Base-by-base conservation (phyloP, 441 rosid species). In the Aleurites moluccanus region DNA sequence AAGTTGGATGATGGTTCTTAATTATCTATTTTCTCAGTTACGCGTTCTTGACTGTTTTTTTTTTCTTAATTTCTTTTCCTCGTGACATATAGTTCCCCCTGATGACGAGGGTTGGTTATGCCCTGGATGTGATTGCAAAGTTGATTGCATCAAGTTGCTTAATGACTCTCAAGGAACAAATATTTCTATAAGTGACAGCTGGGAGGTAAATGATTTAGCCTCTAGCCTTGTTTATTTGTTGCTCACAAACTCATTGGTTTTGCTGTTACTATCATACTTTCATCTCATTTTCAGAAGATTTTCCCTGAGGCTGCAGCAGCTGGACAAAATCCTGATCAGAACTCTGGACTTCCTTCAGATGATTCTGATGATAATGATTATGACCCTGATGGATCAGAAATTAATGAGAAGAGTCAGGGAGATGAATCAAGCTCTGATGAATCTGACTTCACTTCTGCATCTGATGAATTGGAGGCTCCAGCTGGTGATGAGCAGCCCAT, bases 21-120 rank as follows among this genome's bases (percentile, higher is more conserved):
- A 70, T 75, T 80, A 25, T 47, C 49, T 38, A 21, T 30, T 53
- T 25, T 47, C 3, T 38, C 21, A 59, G 35, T 62, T 50, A 10
- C 67, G 66, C 67, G 66, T 82, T 73, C 38, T 68, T 49, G 28
- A 52, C 67, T 55, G 44, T n/a, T n/a, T n/a, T n/a, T n/a, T 56
- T 71, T 55, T 55, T 21, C 9, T 45, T 45, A 11, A n/a, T 55
- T 55, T 55, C 60, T 20, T 20, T 55, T 21, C 77, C 80, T 77
- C 10, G 21, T 60, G 73, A 59, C 74, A 62, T 80, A 47, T 83
- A 96, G 99, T 96, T 87, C 99, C 99, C 72, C 97, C 98, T 3
- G 99, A 77, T 77, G 98, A 92, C 57, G 94, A 93, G 83, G 88
- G 92, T 84, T 96, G 99, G 99, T 78, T 96, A 79, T 96, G 99